These are phyloP conservation scores for Sherardia arvensis DNA, from an alignment of 257 asterid genomes.

Conservation along the genomic window DNA sequence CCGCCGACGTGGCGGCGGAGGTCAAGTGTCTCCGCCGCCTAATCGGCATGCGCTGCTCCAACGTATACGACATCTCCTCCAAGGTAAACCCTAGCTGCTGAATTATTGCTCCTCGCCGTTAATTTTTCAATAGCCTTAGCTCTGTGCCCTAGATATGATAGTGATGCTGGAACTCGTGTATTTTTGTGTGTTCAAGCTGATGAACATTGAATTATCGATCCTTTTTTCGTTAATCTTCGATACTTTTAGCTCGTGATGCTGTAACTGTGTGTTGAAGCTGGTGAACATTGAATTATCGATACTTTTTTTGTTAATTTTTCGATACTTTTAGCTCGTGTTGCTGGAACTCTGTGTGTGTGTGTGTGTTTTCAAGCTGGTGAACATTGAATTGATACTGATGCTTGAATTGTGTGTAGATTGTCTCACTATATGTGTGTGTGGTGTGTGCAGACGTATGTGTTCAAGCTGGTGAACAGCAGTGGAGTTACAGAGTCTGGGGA, in stretches of 20 bases:
- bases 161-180: neutral
- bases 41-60: conserved; percentile 98
- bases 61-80: conserved; percentile 88
- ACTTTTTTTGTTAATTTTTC: too few species aligned
- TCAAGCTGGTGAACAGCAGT: conserved; percentile 95
- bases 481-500: conserved; percentile 94
- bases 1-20: conserved; percentile 99
- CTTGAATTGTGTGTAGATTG: neutral
- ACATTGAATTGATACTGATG: neutral
- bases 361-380: too few species aligned
- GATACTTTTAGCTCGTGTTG: too few species aligned
- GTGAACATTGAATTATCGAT: too few species aligned
- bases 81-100: conserved; percentile 32
- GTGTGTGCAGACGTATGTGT: conserved; percentile 73
- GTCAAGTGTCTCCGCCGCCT: conserved; percentile 88
- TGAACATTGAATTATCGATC: too few species aligned
- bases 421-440: too few species aligned
- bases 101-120: neutral
- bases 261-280: too few species aligned
- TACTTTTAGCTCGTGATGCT: too few species aligned
- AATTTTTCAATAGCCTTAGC: too few species aligned
- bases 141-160: too few species aligned
- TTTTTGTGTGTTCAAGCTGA: too few species aligned
- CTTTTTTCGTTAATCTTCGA: too few species aligned
- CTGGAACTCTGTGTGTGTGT: neutral